Evolutionary conservation across 441 rosid genomes (phyloP), one percentile per base, ranked within the genome.

Genomic region (Erodium chrysanthum): DNA sequence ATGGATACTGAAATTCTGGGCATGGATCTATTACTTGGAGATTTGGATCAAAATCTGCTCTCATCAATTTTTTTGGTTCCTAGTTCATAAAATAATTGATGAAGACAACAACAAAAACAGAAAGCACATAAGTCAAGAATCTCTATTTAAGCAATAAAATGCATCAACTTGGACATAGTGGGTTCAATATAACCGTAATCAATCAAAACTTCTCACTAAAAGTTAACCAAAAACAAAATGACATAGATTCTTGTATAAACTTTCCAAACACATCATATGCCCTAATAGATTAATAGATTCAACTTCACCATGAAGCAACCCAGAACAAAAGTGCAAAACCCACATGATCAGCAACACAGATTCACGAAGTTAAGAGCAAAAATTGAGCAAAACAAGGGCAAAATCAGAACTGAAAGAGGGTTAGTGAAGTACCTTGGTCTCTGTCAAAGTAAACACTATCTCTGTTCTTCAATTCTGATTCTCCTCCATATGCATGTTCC

Each of bases 401-500:
- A 23, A 7, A 4, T 44, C 15, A 44, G 50, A 44, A 44, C 15
- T 3, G 25, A 5, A 5, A 29, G 17, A 23, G 40, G 35, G 22
- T 20, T 46, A 5, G 17, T 15, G 12, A 12, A 37, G 21, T 70
- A 80, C 84, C 86, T 66, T 78, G 15, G 7, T 56, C 37, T 52
- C 71, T 48, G 66, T 80, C 81, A 58, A 80, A 78, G 82, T 77
- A 77, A 61, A 80, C 75, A 56, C 73, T 73, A 61, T 66, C 44
- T 3, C 9, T 69, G 20, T 33, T 33, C 40, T 33, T 33, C 40
- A 5, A 40, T 20, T 29, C 61, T 8, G 2, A 7, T 20, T 8
- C 50, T 21, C 62, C 71, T 31, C 11, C 66, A 23, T n/a, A 44
- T 11, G 50, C 50, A 44, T 44, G 50, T 44, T 14, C 50, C 15